Evolutionary conservation across 2,329 filamentous ascomycete species (phyloP), one percentile per base, ranked within the genome.

Genomic region (Aschersonia sp.): DNA sequence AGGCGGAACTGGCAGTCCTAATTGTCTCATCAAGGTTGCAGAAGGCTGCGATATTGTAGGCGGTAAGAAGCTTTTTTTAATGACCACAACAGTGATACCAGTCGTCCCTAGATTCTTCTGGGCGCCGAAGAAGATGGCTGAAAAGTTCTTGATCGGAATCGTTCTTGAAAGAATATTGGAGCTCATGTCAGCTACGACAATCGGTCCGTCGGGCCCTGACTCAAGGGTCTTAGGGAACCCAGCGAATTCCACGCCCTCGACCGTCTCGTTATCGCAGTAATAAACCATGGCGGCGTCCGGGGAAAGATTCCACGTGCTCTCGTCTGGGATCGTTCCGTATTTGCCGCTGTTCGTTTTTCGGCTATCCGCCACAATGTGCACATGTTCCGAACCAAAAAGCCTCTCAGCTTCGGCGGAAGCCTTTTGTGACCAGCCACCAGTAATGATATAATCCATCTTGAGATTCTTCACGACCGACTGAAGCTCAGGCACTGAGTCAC

Each of bases 61-160:
- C 9, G 85, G 78, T 2, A 97, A 74, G 31, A 97, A 72, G 53
- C 70, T 78, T 70, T 94, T 94, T 61, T 83, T 84, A 59, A 97
- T 73, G 45, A 96, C 82, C 10, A 85, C 83, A 31, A 95, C 85
- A 5, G 91, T 92, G 51, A 97, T 77, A 50, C 91, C 91, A 1
- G 91, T 82, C 3, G 78, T 79, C 31, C 89, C 91, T 9, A 96
- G 75, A 66, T 97, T 96, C 77, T 97, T 96, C 63, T 96, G 91
- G 0, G 89, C 89, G 44, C 89, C 89, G 52, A 89, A 94, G 69
- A 96, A 96, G 60, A 97, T 84, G 55, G 84, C 71, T 1, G 82
- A 84, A 66, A 84, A 94, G 60, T 92, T 89, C 55, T 71, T 73
- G 45, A 94, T 76, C 35, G 89, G 82, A 30, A 96, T 76, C 52